Percentiles rank a stretch among this genome's conserved stretches.
These are phyloP conservation scores for Leptographium lundbergii DNA, from an alignment of 2,329 filamentous ascomycete species.

Conservation along the genomic window DNA sequence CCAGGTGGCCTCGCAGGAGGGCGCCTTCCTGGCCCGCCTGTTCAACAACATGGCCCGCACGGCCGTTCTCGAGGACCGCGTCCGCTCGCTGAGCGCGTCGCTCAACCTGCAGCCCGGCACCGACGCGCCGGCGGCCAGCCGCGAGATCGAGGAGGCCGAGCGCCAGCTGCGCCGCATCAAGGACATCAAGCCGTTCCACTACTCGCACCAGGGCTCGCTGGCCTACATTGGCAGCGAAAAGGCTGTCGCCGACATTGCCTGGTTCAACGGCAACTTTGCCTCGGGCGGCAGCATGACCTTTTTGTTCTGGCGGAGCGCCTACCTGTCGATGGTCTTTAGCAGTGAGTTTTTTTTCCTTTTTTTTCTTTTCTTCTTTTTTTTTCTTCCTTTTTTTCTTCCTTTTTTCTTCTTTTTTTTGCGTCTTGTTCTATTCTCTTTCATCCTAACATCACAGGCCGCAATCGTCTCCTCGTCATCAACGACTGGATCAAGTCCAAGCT, in stretches of 20 bases:
- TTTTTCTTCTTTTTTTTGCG: background rate
- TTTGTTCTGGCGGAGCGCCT: slow-evolving; percentile 96
- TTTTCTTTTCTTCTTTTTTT: background rate
- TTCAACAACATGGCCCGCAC: slow-evolving; percentile 99
- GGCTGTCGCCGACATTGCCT: slow-evolving; percentile 92
- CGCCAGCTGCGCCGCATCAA: slow-evolving; percentile 79
- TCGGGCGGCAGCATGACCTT: slow-evolving; percentile 90
- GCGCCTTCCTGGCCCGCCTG: slow-evolving; percentile 82
- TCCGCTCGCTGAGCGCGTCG: slow-evolving; percentile 53
- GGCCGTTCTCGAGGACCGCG: slow-evolving; percentile 63
- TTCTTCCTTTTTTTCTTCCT: background rate
- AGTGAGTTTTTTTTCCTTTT: slow-evolving; percentile 48
- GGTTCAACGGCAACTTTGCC: slow-evolving; percentile 94
- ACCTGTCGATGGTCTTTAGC: slow-evolving; percentile 99
- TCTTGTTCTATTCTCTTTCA: too few relatives aligned
- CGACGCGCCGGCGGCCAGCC: slow-evolving; percentile 54
- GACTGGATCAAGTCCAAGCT: slow-evolving; percentile 97
- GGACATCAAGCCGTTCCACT: slow-evolving; percentile 94
- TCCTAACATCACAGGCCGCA: slow-evolving; percentile 51
- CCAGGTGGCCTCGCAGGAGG: slow-evolving; percentile 92
- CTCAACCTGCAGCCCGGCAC: slow-evolving; percentile 49
- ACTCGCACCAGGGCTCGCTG: slow-evolving; percentile 92
- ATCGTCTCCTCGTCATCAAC: slow-evolving; percentile 80
- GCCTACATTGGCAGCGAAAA: slow-evolving; percentile 96
- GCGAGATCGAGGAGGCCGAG: slow-evolving; percentile 75